Conservation (phyloP, 169 alveolate species). For the Eimeria tenella region DNA sequence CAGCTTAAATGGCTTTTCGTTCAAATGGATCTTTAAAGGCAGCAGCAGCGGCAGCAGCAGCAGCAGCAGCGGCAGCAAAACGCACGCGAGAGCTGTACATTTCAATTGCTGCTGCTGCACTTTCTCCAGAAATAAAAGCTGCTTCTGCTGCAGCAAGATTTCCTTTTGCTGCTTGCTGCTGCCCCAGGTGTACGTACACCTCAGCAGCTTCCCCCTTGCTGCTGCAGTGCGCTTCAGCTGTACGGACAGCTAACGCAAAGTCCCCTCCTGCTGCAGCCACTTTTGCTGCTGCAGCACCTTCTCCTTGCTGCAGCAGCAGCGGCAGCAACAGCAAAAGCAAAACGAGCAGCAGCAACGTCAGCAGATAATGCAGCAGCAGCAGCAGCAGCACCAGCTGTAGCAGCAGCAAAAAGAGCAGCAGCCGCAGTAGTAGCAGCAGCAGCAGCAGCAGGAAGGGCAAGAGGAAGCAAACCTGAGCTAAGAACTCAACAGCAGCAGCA, state of each 20-base stretch:
- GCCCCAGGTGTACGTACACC: constrained; percentile 31
- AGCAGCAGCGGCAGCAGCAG: background rate
- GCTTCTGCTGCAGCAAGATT: background rate
- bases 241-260: background rate
- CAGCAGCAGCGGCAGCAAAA: background rate
- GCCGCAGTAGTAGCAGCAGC: background rate
- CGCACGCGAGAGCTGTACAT: constrained; percentile 29
- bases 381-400: background rate
- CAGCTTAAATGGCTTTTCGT: no score
- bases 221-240: constrained; percentile 12
- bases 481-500: constrained; percentile 2
- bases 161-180: constrained; percentile 34
- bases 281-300: constrained; percentile 1
- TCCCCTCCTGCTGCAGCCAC: constrained; percentile 7
- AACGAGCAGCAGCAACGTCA: background rate
- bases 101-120: constrained; percentile 12
- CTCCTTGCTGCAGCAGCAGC: constrained; percentile 3
- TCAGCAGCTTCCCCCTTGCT: background rate
- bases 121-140: background rate
- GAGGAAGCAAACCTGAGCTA: background rate
- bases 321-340: background rate
- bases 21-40: background rate
- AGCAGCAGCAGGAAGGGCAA: no score
- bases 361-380: background rate
- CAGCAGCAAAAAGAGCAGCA: constrained; percentile 3